Conservation (phyloP, 2,329 filamentous ascomycete genomes). For the Trichoderma sp. region DNA sequence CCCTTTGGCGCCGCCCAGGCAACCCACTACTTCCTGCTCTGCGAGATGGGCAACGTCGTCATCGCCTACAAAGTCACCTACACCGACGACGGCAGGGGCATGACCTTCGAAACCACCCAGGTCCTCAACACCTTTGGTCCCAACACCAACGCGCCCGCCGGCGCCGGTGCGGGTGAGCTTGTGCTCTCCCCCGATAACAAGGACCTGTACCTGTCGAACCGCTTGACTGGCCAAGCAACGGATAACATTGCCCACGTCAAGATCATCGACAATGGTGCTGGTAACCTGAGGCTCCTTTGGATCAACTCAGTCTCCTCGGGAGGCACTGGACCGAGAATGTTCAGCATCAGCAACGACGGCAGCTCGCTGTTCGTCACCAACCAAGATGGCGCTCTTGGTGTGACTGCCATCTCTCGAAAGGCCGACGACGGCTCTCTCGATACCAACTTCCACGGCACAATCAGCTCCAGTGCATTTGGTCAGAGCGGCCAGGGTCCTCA, state of each 20-base stretch:
- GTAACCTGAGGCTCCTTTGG: constrained; percentile 34
- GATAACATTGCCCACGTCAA: constrained; percentile 51
- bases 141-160: constrained; percentile 31
- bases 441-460: constrained; percentile 1
- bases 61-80: constrained; percentile 44
- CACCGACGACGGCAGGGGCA: constrained; percentile 27
- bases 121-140: constrained; percentile 42
- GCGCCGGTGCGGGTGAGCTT: constrained; percentile 48
- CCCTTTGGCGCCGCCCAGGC: constrained; percentile 33
- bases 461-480: constrained; percentile 3
- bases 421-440: not conserved
- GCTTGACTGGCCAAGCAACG: constrained; percentile 43
- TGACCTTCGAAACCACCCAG: constrained; percentile 39
- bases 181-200: constrained; percentile 41
- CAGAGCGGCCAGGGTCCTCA: constrained; percentile 1
- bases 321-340: constrained; percentile 46
- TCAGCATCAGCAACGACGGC: constrained; percentile 39
- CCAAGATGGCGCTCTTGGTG: constrained; percentile 40
- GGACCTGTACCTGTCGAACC: constrained; percentile 53
- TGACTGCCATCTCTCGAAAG: constrained; percentile 37
- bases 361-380: constrained; percentile 48
- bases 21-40: constrained; percentile 48
- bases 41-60: constrained; percentile 47
- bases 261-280: constrained; percentile 29
- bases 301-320: constrained; percentile 35